Conservation (phyloP, 2,329 filamentous ascomycete genomes). For the Colletotrichum endophyticum region DNA sequence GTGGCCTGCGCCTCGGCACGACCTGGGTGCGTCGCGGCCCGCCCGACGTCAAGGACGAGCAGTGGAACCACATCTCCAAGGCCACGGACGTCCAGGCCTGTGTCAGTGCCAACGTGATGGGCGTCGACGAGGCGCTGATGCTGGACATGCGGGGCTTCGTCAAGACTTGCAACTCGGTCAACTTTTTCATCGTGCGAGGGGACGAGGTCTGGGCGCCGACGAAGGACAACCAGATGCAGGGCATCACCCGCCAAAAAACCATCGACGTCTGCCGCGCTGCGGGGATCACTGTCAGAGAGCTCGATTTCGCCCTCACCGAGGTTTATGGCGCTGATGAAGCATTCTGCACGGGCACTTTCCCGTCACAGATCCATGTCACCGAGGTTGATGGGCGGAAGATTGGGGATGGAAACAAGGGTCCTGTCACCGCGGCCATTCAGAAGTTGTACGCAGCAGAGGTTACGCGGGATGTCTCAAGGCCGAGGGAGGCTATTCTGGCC, state of each 20-base stretch:
- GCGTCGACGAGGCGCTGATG: constrained; percentile 34
- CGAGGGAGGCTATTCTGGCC: constrained; percentile 23
- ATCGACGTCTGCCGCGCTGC: constrained; percentile 32
- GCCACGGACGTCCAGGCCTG: constrained; percentile 35
- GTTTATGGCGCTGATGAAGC: constrained; percentile 34
- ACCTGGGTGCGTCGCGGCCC: constrained; percentile 33
- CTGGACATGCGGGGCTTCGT: constrained; percentile 31
- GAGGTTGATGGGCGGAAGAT: constrained; percentile 28
- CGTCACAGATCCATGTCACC: constrained; percentile 29
- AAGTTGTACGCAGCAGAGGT: constrained; percentile 27
- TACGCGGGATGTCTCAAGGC: constrained; percentile 22
- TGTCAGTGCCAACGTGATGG: constrained; percentile 32
- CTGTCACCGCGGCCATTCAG: constrained; percentile 26
- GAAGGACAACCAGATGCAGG: constrained; percentile 35
- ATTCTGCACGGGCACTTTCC: constrained; percentile 34
- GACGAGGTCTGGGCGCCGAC: constrained; percentile 35
- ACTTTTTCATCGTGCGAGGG: constrained; percentile 35
- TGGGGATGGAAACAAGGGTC: constrained; percentile 26
- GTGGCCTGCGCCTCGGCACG: constrained; percentile 28
- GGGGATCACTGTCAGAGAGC: constrained; percentile 28
- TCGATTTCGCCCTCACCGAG: constrained; percentile 33
- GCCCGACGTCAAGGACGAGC: constrained; percentile 34
- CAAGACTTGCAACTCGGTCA: constrained; percentile 36
- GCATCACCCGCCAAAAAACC: constrained; percentile 33
- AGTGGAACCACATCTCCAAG: constrained; percentile 36